Percentiles rank a stretch among this genome's conserved stretches.
Conservation (phyloP, 345 rosid species). For the Sonneratia caseolaris region DNA sequence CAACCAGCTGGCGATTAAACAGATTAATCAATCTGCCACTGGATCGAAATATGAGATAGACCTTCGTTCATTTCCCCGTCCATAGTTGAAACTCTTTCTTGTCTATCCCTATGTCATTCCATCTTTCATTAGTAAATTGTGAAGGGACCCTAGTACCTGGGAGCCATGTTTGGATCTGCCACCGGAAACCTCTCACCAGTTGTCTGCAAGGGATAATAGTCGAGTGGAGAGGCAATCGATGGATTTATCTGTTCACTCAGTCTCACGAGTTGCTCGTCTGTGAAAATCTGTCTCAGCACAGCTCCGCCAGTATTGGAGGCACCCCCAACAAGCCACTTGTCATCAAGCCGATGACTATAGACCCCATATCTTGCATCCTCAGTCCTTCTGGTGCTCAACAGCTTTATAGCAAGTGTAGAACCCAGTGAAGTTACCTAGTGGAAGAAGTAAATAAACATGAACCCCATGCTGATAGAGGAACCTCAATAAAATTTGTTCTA, state of each 20-base stretch:
- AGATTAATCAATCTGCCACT: not conserved
- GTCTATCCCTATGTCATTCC: no score
- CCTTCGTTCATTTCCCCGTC: no score
- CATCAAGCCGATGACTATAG: conserved; percentile 88
- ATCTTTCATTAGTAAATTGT: not conserved
- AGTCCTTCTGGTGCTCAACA: conserved; percentile 64
- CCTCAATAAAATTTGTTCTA: not conserved
- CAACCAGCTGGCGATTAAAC: not conserved
- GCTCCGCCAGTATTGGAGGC: conserved; percentile 99
- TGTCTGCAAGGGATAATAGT: conserved; percentile 69
- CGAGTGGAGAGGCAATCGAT: conserved; percentile 47
- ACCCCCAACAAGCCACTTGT: conserved; percentile 97
- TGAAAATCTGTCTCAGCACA: conserved; percentile 68
- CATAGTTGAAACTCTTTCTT: no score
- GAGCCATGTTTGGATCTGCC: conserved; percentile 75
- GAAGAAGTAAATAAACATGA: not conserved
- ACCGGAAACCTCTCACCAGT: conserved; percentile 82
- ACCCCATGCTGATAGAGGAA: not conserved
- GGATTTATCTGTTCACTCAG: conserved; percentile 70
- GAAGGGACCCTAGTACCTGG: conserved; percentile 32
- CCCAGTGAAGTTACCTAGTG: conserved; percentile 88
- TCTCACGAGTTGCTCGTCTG: conserved; percentile 55
- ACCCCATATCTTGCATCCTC: conserved; percentile 93
- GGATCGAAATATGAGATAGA: no score
- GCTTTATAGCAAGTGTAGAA: conserved; percentile 83